Percentiles rank a stretch among this genome's conserved stretches.
Conservation (phyloP, 306 rosid species). For the Rosa multiflora region DNA sequence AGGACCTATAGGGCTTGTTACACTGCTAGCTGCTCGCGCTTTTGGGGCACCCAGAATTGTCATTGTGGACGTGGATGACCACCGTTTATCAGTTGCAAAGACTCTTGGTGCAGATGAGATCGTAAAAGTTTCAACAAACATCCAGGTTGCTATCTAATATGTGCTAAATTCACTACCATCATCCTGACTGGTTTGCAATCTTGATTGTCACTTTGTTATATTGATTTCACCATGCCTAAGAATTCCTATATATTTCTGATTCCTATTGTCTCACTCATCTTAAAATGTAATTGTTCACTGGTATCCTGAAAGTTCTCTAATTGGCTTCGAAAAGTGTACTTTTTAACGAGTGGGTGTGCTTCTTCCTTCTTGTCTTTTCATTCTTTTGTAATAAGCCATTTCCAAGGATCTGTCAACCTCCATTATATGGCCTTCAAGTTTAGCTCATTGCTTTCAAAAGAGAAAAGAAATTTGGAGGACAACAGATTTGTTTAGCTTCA, state of each 20-base stretch:
- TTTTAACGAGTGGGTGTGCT: not conserved
- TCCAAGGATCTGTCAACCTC: not conserved
- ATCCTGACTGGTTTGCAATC: not conserved
- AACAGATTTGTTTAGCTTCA: too few relatives aligned
- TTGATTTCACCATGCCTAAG: not conserved
- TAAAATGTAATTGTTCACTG: not conserved
- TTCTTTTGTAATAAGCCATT: not conserved
- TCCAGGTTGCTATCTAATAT: constrained; percentile 42
- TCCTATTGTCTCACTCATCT: not conserved
- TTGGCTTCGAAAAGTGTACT: not conserved
- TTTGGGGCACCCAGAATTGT: constrained; percentile 72
- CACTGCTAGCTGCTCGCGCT: constrained; percentile 84
- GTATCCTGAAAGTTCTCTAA: not conserved
- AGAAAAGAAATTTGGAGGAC: not conserved
- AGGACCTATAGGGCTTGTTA: constrained; percentile 92
- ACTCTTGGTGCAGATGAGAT: constrained; percentile 73
- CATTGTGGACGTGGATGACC: constrained; percentile 71
- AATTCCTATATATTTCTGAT: not conserved
- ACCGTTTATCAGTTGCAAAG: constrained; percentile 79
- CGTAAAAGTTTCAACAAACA: constrained; percentile 63
- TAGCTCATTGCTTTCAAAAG: not conserved
- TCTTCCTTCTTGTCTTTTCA: not conserved
- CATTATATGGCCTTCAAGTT: not conserved
- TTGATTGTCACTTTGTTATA: not conserved
- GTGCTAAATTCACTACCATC: not conserved